phyloP scores from a whole-genome alignment of 305 asterid genomes.

The Solanum chacoense region DNA sequence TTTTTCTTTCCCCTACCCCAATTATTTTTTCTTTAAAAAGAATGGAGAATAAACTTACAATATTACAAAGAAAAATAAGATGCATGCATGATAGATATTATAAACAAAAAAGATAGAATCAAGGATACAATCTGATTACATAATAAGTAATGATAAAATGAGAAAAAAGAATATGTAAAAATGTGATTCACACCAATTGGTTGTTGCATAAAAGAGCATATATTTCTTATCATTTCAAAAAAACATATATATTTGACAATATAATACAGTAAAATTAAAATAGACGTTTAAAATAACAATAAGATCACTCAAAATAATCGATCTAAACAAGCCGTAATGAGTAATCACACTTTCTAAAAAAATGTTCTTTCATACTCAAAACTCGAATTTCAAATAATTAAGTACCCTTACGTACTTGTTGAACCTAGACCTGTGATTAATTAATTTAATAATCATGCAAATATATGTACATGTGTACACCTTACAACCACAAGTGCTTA shows the following conservation, averaged over 20 bases:
- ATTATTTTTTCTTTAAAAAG: background rate
- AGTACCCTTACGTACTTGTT: background rate
- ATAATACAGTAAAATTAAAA: background rate
- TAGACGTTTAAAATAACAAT: accelerated
- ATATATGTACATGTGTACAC: background rate
- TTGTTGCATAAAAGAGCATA: background rate
- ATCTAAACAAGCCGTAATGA: background rate
- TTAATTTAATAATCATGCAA: background rate
- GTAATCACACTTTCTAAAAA: background rate
- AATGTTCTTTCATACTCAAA: background rate
- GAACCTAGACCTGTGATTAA: background rate
- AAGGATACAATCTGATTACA: background rate
- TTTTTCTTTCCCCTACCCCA: background rate
- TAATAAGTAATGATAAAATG: background rate
- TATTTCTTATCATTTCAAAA: background rate
- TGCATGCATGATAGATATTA: background rate
- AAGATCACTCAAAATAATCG: background rate
- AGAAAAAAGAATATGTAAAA: background rate
- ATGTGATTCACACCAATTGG: background rate
- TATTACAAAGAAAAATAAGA: background rate
- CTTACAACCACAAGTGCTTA: background rate
- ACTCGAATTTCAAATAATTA: background rate
- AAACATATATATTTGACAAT: background rate
- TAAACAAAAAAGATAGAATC: background rate
- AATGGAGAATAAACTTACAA: background rate